These are phyloP conservation scores for Cyclostephanos invisitatus DNA, from an alignment of 108 stramenopile genomes.

Conservation along the genomic window DNA sequence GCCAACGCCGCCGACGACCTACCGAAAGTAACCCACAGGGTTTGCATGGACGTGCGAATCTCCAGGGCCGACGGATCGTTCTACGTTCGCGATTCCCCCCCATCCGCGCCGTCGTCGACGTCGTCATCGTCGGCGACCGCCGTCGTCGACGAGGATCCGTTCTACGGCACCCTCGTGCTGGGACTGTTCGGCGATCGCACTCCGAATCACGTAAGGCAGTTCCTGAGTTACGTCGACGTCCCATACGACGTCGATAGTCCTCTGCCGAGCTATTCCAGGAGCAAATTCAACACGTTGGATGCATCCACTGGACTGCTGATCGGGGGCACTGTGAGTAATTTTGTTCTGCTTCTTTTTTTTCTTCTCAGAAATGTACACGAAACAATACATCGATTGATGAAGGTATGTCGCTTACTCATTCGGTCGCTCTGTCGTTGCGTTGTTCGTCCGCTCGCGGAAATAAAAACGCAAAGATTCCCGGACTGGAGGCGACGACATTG, in stretches of 20 bases:
- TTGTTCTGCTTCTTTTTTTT: neutral
- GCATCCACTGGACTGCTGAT: conserved; percentile 67
- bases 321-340: conserved; percentile 49
- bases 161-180: conserved; percentile 58
- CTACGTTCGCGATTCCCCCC: conserved; percentile 64
- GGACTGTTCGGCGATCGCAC: conserved; percentile 70
- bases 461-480: conserved; percentile 45
- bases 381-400: neutral
- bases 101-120: conserved; percentile 45
- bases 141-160: conserved; percentile 57
- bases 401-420: neutral
- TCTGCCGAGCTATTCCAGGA: conserved; percentile 65
- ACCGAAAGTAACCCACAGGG: conserved; percentile 60
- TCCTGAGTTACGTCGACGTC: conserved; percentile 66
- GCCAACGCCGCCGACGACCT: neutral
- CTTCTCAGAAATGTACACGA: neutral
- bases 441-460: neutral
- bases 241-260: conserved; percentile 62
- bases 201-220: conserved; percentile 66
- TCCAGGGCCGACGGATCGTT: conserved; percentile 81
- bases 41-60: conserved; percentile 79
- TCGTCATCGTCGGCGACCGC: neutral
- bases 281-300: conserved; percentile 61
- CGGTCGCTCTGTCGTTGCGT: neutral
- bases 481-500: conserved; percentile 62